Evolutionary conservation across 495 filamentous ascomycete genomes (phyloP).

Genomic region (Aspergillus carlsbadensis): DNA sequence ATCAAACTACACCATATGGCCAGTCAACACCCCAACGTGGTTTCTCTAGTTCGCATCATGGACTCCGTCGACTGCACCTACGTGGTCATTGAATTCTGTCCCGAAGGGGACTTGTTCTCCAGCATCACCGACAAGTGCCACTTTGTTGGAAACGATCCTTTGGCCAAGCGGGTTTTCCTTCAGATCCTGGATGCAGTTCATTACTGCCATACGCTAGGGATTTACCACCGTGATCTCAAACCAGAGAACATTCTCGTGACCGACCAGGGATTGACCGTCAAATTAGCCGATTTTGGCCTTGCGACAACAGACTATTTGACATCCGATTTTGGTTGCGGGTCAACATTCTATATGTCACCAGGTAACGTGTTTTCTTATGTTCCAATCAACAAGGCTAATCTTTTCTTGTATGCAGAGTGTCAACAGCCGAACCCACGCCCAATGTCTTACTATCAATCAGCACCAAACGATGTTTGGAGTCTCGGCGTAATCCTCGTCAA

Average conservation of each 20-base stretch:
- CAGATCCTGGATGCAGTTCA: conserved; percentile 98
- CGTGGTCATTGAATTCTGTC: conserved; percentile 96
- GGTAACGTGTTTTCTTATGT: conserved; percentile 56
- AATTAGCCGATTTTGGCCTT: conserved; percentile 96
- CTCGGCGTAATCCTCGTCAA: conserved; percentile 97
- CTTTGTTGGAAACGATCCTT: conserved; percentile 88
- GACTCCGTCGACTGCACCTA: conserved; percentile 91
- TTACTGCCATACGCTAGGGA: conserved; percentile 87
- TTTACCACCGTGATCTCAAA: conserved; percentile 98
- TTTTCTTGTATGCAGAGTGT: conserved; percentile 66
- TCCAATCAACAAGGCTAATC: conserved; percentile 2
- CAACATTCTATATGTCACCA: conserved; percentile 99
- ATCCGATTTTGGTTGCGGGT: conserved; percentile 95
- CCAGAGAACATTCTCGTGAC: conserved; percentile 97
- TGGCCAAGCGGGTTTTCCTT: conserved; percentile 86
- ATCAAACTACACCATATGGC: conserved; percentile 88
- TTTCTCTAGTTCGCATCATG: conserved; percentile 92
- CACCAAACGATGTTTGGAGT: conserved; percentile 97
- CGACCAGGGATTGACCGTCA: conserved; percentile 81
- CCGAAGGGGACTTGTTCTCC: conserved; percentile 94
- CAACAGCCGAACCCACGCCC: conserved; percentile 80
- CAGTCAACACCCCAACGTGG: conserved; percentile 87
- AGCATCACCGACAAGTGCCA: conserved; percentile 94
- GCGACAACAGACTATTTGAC: conserved; percentile 81
- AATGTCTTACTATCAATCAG: conserved; percentile 81